These are phyloP conservation scores for Cairneyella variabilis DNA, from an alignment of 495 filamentous ascomycete species.

Conservation along the genomic window DNA sequence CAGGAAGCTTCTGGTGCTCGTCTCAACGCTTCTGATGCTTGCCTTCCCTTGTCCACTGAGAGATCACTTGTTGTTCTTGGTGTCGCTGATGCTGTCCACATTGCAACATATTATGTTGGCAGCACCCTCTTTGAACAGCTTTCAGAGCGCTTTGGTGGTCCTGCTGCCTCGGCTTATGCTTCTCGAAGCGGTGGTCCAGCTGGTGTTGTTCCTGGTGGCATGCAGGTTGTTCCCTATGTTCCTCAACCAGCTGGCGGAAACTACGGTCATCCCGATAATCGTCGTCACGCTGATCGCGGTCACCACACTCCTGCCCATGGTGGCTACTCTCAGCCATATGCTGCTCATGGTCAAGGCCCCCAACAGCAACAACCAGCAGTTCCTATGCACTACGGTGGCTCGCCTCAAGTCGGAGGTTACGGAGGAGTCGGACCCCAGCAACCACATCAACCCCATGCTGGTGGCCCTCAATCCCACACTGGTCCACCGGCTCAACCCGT, in stretches of 20 bases:
- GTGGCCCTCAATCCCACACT: slow-evolving; percentile 46
- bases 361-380: slow-evolving; percentile 60
- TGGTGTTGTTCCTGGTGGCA: slow-evolving; percentile 88
- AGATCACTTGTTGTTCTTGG: slow-evolving; percentile 92
- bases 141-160: slow-evolving; percentile 91
- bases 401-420: slow-evolving; percentile 62
- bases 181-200: slow-evolving; percentile 91
- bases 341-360: slow-evolving; percentile 44
- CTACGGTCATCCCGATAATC: slow-evolving; percentile 87
- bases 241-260: slow-evolving; percentile 89
- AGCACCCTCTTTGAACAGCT: slow-evolving; percentile 95
- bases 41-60: slow-evolving; percentile 89
- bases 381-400: slow-evolving; percentile 70
- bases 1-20: slow-evolving; percentile 96
- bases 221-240: slow-evolving; percentile 95
- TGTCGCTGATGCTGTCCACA: slow-evolving; percentile 92
- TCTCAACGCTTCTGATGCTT: slow-evolving; percentile 93
- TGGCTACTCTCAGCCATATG: slow-evolving; percentile 66
- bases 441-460: slow-evolving; percentile 59
- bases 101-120: slow-evolving; percentile 96
- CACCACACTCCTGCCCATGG: slow-evolving; percentile 52
- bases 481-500: slow-evolving; percentile 67
- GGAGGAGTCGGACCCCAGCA: slow-evolving; percentile 74
- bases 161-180: slow-evolving; percentile 93
- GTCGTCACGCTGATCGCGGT: slow-evolving; percentile 60